Base-by-base conservation (phyloP, 805 yeast species). In the Starmerella khaoyaiensis region DNA sequence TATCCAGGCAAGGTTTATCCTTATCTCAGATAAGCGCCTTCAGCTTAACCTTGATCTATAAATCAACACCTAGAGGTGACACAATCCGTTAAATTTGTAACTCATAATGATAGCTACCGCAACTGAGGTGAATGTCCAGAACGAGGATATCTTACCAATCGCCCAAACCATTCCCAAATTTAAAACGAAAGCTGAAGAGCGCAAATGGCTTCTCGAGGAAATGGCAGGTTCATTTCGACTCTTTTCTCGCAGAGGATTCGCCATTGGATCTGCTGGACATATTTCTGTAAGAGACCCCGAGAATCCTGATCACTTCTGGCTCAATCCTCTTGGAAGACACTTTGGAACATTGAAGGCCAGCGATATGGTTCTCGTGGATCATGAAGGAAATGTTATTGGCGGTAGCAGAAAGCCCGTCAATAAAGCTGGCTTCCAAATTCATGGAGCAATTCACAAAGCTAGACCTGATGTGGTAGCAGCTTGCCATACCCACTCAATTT, bases 161-260 rank as follows among this genome's bases (percentile, higher is more conserved):
- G 43, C 41, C n/a, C 41, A 35, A 11, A 19, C 35, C 6, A 36
- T 44, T 12, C 53, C 53, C n/a, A 19, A 21, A 20, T 49, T 49
- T 42, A 20, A 28, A 10, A 24, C 18, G 25, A 25, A 33, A 10
- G 48, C 33, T 9, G 49, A 41, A 10, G 36, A 49, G 26, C 44
- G 53, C 15, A 28, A 33, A 11, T 49, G 50, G 50, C 36, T 49
- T 21, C 41, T 49, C n/a, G 46, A 79, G 52, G 93, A 80, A 51
- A 72, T 77, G 76, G 93, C 93, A 2, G 90, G 77, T 24, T 84
- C 87, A 1, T 81, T 81, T 62, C 67, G 93, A 42, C 70, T 77
- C 1, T 79, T 81, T 56, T 84, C 81, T 12, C 67, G 93, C 51
- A 71, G 70, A 45, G 82, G 80, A 12, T 81, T 61, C 57, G 64